A percentile compares a stretch with the other conserved stretches of the same genome.
Conservation (phyloP, 225 moss, liverwort and hornwort genomes). For the Marchantia paleacea region DNA sequence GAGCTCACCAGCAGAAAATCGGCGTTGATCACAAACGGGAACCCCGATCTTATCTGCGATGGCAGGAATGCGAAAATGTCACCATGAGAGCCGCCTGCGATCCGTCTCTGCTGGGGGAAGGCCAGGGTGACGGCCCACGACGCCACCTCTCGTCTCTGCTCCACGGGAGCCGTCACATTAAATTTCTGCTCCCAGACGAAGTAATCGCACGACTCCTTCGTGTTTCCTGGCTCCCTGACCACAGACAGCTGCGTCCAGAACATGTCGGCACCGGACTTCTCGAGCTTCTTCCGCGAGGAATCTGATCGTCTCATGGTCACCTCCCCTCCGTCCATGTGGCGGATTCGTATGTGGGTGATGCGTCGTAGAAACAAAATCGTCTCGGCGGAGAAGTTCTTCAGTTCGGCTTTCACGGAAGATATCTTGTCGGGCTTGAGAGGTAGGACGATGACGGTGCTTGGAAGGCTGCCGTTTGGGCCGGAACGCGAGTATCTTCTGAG, state of each 20-base stretch:
- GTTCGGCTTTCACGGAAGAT: conserved; percentile 3
- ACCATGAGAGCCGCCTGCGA: not conserved
- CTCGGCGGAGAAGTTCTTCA: conserved; percentile 25
- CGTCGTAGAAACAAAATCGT: conserved; percentile 26
- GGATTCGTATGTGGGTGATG: conserved; percentile 13
- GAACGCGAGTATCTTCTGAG: not conserved
- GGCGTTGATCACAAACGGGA: conserved; percentile 22
- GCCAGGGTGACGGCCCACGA: conserved; percentile 21
- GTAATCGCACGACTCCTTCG: conserved; percentile 15
- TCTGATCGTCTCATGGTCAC: conserved; percentile 13
- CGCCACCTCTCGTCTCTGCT: conserved; percentile 19
- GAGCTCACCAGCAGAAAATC: conserved; percentile 30
- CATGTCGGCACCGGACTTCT: not conserved
- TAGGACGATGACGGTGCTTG: conserved; percentile 15
- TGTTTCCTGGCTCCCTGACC: not conserved
- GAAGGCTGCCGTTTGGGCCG: not conserved
- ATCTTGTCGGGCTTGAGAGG: conserved; percentile 20
- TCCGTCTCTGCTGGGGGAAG: conserved; percentile 1
- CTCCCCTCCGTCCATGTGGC: not conserved
- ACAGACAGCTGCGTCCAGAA: not conserved
- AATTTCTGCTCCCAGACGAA: conserved; percentile 24
- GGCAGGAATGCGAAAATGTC: conserved; percentile 27
- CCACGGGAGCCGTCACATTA: conserved; percentile 6
- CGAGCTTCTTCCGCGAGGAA: not conserved
- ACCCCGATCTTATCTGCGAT: conserved; percentile 17